These are phyloP conservation scores for Akebia trifoliata DNA, from an alignment of 164 flowering plant genomes.

Conservation along the genomic window DNA sequence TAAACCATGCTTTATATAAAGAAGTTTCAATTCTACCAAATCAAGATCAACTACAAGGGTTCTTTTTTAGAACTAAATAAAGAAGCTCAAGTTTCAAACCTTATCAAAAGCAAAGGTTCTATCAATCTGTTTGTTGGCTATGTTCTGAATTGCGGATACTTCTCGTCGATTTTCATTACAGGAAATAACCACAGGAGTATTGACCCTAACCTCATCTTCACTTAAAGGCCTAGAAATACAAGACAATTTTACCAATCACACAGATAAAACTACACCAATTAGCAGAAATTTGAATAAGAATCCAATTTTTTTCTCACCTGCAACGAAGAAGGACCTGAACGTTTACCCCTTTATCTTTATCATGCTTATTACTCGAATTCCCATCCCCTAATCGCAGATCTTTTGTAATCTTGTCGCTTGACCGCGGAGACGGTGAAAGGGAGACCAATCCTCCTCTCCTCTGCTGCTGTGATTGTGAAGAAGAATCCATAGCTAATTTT, in stretches of 20 bases:
- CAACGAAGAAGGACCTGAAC: conserved; percentile 93
- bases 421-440: conserved; percentile 77
- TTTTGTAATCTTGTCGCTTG: conserved; percentile 62
- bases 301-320: conserved; percentile 43
- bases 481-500: neutral
- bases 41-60: neutral
- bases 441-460: conserved; percentile 63
- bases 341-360: conserved; percentile 92
- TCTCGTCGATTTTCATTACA: conserved; percentile 86
- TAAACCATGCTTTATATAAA: neutral
- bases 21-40: neutral
- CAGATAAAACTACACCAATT: neutral
- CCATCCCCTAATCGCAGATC: conserved; percentile 76
- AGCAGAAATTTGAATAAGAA: neutral
- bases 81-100: conserved; percentile 36
- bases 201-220: conserved; percentile 71
- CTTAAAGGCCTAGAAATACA: conserved; percentile 66
- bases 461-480: conserved; percentile 14
- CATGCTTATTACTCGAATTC: conserved; percentile 45
- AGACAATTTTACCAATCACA: neutral
- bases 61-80: neutral
- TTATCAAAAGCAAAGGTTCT: conserved; percentile 87
- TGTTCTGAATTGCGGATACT: conserved; percentile 76
- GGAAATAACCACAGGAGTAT: conserved; percentile 87
- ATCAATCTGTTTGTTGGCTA: conserved; percentile 96